Evolutionary conservation across 2,329 filamentous ascomycete genomes (phyloP), one percentile per base, ranked within the genome.

Genomic region (Penicillium hesseltinei): DNA sequence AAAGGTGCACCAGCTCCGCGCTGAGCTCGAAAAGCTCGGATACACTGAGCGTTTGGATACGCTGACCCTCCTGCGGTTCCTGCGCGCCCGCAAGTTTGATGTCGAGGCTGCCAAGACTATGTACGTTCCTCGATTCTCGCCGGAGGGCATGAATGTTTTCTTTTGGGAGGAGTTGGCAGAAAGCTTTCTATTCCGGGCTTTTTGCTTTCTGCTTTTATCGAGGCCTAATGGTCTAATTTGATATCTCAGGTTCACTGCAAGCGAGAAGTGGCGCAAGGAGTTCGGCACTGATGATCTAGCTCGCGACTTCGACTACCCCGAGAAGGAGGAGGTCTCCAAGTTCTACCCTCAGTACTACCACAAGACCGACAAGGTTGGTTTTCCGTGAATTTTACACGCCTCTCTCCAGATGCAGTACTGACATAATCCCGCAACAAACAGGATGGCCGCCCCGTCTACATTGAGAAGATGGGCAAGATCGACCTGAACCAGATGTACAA

Each of bases 291-390:
- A 97, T 77, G 83, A 92, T 63, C 83, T 91, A 38, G 85, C 93
- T 54, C 86, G 85, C 62, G 88, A 80, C 67, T 96, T 95, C 82
- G 87, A 94, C 59, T 97, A 96, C 80, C 82, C 83, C 62, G 92
- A 97, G 83, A 94, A 93, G 77, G 74, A 84, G 54, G 75, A 93
- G 73, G 84, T 99, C 58, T 90, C 90, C 77, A 81, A 93, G 78
- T 96, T 90, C 82, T 99, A 99, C 80, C 91, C 91, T 47, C 94
- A 99, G 80, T 99, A 94, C 82, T 99, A 99, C 81, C 94, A 99
- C 85, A 97, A 97, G 64, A 80, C 76, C 1, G 78, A 81, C 63
- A 80, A 78, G 75, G 83, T 84, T 73, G 21, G 71, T 62, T 45
- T 21, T 45, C 15, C 11, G 13, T n/a, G 23, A 51, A 15, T 19